Evolutionary conservation across 139 green algal species (phyloP).

Genomic region (Picochlorum sp.): DNA sequence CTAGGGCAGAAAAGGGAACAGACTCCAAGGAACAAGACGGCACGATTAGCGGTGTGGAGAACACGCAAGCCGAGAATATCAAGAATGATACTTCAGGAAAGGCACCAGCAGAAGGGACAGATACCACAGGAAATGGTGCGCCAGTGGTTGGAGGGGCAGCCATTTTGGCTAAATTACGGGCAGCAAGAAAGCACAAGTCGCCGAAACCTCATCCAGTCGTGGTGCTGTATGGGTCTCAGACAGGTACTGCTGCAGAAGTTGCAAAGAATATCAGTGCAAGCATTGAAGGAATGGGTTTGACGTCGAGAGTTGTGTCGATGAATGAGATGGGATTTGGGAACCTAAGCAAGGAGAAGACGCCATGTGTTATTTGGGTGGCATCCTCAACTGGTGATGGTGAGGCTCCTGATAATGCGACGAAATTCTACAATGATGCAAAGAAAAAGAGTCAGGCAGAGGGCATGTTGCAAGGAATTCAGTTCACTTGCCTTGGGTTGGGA

Average conservation of each 20-base stretch:
- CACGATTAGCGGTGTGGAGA: neutral
- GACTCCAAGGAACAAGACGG: neutral
- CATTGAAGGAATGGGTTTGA: constrained; percentile 21
- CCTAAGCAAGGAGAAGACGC: constrained; percentile 27
- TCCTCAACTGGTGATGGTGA: constrained; percentile 85
- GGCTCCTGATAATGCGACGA: constrained; percentile 81
- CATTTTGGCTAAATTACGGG: constrained; percentile 22
- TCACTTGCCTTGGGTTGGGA: constrained; percentile 81
- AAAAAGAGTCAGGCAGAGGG: constrained; percentile 26
- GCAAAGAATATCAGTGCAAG: constrained; percentile 76
- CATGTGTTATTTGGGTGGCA: constrained; percentile 49
- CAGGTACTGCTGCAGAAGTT: constrained; percentile 84
- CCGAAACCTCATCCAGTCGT: constrained; percentile 18
- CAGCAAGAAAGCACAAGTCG: neutral
- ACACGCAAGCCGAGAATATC: neutral
- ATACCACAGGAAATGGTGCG: too few relatives aligned
- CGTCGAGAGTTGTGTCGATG: constrained; percentile 41
- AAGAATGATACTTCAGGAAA: neutral
- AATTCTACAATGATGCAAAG: constrained; percentile 52
- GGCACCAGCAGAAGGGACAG: too few relatives aligned
- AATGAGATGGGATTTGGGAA: constrained; percentile 69
- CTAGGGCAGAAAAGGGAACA: neutral
- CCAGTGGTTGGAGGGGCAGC: constrained; percentile 16
- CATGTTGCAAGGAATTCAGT: constrained; percentile 51
- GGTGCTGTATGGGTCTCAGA: constrained; percentile 86